Evolutionary conservation across 1,139 yeast species (phyloP), one percentile per base, ranked within the genome.

Genomic region (Suhomyces panamericanus): DNA sequence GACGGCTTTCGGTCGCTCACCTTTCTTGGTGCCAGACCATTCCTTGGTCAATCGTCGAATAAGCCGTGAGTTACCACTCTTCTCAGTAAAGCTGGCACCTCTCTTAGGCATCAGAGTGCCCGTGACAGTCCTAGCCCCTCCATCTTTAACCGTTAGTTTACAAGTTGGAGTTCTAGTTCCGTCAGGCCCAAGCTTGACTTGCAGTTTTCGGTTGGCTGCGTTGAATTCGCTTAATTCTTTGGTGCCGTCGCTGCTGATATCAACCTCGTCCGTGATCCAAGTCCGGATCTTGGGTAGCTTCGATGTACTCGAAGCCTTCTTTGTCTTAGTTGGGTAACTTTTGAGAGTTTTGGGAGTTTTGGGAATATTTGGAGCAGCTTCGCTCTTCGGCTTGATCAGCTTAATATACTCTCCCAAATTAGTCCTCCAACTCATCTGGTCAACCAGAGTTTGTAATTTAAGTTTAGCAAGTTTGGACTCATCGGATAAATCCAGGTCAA

Each of bases 391-490:
- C 22, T 50, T 49, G 29, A 43, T 48, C 44, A 50, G 40, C 38
- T 50, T 50, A 33, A 57, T 54, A 46, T 51, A 58, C 14, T 49
- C 51, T 38, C 49, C 51, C 39, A 62, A 48, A 47, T 58, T 57
- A 38, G 49, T 52, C 20, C 60, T 54, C 69, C 71, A 68, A 41
- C 56, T 62, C 3, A 53, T 52, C 41, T 60, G 60, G 37, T 58
- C 55, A 2, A 50, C 39, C 1, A 73, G 60, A 31, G 58, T 63
- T 47, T 73, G 75, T 38, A 71, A 50, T 39, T 59, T 57, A 11
- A 65, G 54, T 46, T 60, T 61, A 2, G 62, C 60, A 6, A 63
- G 50, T 36, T 59, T 47, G 8, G 57, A 35, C 3, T 47, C 54
- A 3, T 45, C 51, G 24, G 49, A 47, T 30, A 57, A 46, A 2